phyloP scores from a whole-genome alignment of 441 rosid genomes.

The Viola pubescens region DNA sequence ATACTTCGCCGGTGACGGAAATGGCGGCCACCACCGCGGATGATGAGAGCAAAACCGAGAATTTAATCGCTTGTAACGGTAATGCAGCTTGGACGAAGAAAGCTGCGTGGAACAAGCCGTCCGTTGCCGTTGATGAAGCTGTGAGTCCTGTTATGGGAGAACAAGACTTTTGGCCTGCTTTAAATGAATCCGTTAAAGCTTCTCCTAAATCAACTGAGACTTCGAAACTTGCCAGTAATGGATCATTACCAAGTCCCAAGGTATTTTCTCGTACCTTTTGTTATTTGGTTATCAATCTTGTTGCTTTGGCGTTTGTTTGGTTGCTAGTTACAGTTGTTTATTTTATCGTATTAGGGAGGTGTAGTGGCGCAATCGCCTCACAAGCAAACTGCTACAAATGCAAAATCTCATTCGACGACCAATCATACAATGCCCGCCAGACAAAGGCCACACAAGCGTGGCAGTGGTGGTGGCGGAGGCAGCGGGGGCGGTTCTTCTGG shows the following conservation, averaged over 20 bases:
- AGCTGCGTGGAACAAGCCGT: constrained; percentile 59
- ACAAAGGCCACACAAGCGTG: constrained; percentile 38
- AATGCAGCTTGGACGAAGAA: constrained; percentile 29
- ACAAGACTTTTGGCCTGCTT: constrained; percentile 68
- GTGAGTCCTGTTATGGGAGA: constrained; percentile 57
- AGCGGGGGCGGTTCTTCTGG: constrained; percentile 20
- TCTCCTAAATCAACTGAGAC: constrained; percentile 42
- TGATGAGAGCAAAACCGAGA: constrained; percentile 14
- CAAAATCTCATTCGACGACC: constrained; percentile 29
- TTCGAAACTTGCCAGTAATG: constrained; percentile 45
- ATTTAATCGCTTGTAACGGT: constrained; percentile 9
- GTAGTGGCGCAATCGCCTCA: constrained; percentile 33
- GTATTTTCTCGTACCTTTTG: constrained; percentile 19
- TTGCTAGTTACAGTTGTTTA: not conserved
- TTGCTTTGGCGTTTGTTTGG: not conserved
- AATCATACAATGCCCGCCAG: constrained; percentile 28
- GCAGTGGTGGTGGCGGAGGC: constrained; percentile 19
- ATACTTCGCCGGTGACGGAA: too few relatives aligned
- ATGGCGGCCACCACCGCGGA: constrained; percentile 3
- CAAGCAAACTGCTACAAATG: constrained; percentile 33
- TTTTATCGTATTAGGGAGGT: constrained; percentile 29
- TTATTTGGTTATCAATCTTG: not conserved
- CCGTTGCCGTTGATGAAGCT: constrained; percentile 38
- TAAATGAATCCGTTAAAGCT: constrained; percentile 57
- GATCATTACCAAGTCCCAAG: constrained; percentile 35